phyloP scores from a whole-genome alignment of 2,329 filamentous ascomycete genomes.

The Neopestalotiopsis sp. region DNA sequence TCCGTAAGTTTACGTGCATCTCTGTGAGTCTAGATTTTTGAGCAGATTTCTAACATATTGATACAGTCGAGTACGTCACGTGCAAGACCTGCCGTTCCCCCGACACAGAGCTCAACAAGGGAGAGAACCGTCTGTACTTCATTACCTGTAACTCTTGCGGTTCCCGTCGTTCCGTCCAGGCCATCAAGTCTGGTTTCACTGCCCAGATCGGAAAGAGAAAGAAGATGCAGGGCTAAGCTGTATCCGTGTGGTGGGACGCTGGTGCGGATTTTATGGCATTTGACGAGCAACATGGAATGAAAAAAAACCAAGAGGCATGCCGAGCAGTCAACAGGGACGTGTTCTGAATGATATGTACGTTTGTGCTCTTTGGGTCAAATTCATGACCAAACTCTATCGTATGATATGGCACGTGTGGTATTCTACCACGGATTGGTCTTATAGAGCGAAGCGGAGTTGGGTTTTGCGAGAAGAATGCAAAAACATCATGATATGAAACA shows the following conservation, averaged over 20 bases:
- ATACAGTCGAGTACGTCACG: slow-evolving; percentile 90
- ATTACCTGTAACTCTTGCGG: slow-evolving; percentile 93
- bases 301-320: background rate
- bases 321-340: background rate
- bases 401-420: background rate
- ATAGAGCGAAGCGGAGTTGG: background rate
- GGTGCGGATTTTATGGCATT: slow-evolving; percentile 4
- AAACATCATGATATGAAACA: no score
- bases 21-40: background rate
- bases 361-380: slow-evolving; percentile 5
- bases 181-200: slow-evolving; percentile 99
- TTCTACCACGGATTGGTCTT: background rate
- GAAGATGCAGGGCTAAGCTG: slow-evolving; percentile 81
- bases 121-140: slow-evolving; percentile 98
- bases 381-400: background rate
- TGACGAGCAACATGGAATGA: background rate
- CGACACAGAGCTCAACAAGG: slow-evolving; percentile 96
- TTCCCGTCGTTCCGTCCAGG: slow-evolving; percentile 85
- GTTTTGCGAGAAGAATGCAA: no score
- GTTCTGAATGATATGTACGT: slow-evolving; percentile 7
- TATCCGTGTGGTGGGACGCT: slow-evolving; percentile 18
- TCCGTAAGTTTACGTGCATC: slow-evolving; percentile 64
- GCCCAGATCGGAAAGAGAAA: slow-evolving; percentile 98
- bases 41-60: background rate
- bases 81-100: slow-evolving; percentile 98